Evolutionary conservation across 768 basidiomycete species (phyloP), one percentile per base, ranked within the genome.

Genomic region (Naganishia vaughanmartiniae): DNA sequence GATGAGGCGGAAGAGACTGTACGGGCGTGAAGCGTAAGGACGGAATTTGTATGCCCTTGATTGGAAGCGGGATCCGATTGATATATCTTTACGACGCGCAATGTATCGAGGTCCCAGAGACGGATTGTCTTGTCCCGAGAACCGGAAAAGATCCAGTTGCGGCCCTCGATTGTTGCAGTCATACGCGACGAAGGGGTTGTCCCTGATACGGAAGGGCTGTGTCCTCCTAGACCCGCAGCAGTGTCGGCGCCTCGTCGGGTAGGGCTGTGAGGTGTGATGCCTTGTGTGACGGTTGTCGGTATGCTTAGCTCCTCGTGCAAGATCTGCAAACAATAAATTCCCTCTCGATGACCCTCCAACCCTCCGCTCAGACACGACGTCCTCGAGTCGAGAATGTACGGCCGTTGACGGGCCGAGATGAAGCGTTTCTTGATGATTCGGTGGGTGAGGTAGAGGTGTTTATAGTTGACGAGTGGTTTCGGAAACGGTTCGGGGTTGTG

Each of bases 101-200:
- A 24, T 5, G 66, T 63, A 71, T 67, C 60, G 26, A 72, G 65
- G 46, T 75, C 71, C 78, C 80, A 81, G 14, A 81, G 63, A 39
- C 80, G 68, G 9, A 81, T 67, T 5, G 75, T 76, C 42, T 73
- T 71, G 70, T 81, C 80, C 54, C 80, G 71, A n/a, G 78, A 79
- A 17, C 78, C 77, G 45, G 77, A 76, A 15, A 81, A 66, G 21
- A 81, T 57, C 80, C 80, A 81, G 39, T 78, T 74, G 51, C 76
- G 57, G 0, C 76, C 76, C 17, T 54, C 66, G 28, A 75, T 66
- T 1, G 67, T 70, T 26, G 54, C 19, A 24, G 65, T 19, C 33
- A 54, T 48, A 6, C 48, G 46, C 5, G 72, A 34, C 26, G 34
- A 36, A n/a, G 36, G 19, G 9, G 17, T 42, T 9, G 24, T 31